Evolutionary conservation across 208 protist species (phyloP), one percentile per base, ranked within the genome.

Genomic region (Leptomonas pyrrhocoris): DNA sequence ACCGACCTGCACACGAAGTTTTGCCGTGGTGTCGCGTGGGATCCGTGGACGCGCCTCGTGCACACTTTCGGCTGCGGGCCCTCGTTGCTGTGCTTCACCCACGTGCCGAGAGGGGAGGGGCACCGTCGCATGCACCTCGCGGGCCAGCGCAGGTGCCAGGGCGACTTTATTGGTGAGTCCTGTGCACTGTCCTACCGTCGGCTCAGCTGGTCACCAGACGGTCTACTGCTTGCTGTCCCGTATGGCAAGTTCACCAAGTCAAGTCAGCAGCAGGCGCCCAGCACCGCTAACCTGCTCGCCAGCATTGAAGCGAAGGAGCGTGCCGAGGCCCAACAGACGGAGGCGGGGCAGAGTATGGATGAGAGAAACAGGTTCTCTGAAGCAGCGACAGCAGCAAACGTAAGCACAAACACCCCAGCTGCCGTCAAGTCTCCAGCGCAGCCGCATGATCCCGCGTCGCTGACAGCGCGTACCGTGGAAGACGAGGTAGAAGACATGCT

Each of bases 11-110:
- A 96, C 79, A 74, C 61, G 23, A 85, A 85, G 63, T 96, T 96
- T 66, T 96, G 91, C 68, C 87, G 88, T 36, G 91, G 91, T 25
- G 91, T 96, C 34, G 82, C 88, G 27, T 96, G 91, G 89, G 91
- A 96, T 64, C 91, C 88, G 53, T 96, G 91, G 89, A 77, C 76
- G 45, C 83, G 80, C 13, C 84, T 74, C 61, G 68, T 93, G 19
- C 77, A 75, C 57, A 92, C 79, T 21, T 94, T 93, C 48, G 91
- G 91, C 25, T 74, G 78, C 48, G 78, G 78, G 8, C 91, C 91
- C n/a, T 70, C 88, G 25, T 73, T 95, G 68, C 76, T 89, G 48
- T 89, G 80, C 72, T 90, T 89, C 71, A 83, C 81, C 3, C 75
- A 89, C 54, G 80, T 84, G 2, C 75, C 81, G 2, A 77, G 68